Conservation (phyloP, 495 filamentous ascomycete species). For the Hyaloscypha finlandica region DNA sequence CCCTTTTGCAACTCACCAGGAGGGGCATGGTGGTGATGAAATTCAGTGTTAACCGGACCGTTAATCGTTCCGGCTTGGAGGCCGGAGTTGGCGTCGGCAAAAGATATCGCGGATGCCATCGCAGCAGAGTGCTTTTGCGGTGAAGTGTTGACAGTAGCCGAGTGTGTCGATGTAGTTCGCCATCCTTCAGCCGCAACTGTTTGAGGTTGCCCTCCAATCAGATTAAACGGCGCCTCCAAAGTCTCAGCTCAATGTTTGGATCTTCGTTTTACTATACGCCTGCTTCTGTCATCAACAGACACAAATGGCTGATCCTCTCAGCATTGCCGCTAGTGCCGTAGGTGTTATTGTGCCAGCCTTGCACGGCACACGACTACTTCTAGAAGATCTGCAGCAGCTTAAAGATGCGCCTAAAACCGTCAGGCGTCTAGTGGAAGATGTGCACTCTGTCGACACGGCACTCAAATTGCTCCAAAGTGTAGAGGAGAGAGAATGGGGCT, state of each 20-base stretch:
- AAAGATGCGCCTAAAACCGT: too few species aligned
- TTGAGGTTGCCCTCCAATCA: conserved; percentile 15
- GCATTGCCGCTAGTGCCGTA: too few species aligned
- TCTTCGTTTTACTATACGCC: background rate
- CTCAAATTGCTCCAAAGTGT: too few species aligned
- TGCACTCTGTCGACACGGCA: too few species aligned
- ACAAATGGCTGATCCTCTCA: too few species aligned
- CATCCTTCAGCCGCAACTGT: conserved; percentile 22
- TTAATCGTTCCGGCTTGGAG: conserved; percentile 34
- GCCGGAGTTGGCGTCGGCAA: conserved; percentile 34
- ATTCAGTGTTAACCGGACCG: conserved; percentile 35
- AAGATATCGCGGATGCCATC: conserved; percentile 31
- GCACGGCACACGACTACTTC: too few species aligned
- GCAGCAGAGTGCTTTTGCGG: conserved; percentile 21
- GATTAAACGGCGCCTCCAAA: conserved; percentile 18
- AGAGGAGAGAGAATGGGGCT: too few species aligned
- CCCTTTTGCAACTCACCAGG: conserved; percentile 6
- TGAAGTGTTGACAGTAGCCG: conserved; percentile 19
- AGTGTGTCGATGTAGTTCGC: conserved; percentile 19
- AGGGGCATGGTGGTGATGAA: conserved; percentile 35
- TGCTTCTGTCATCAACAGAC: too few species aligned
- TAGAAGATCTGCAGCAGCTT: too few species aligned
- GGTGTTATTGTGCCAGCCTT: too few species aligned
- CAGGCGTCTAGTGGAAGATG: too few species aligned
- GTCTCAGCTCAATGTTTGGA: conserved; percentile 12